A percentile compares a stretch with the other conserved stretches of the same genome.
These are phyloP conservation scores for Russula vinacea DNA, from an alignment of 768 basidiomycete species.

Conservation along the genomic window DNA sequence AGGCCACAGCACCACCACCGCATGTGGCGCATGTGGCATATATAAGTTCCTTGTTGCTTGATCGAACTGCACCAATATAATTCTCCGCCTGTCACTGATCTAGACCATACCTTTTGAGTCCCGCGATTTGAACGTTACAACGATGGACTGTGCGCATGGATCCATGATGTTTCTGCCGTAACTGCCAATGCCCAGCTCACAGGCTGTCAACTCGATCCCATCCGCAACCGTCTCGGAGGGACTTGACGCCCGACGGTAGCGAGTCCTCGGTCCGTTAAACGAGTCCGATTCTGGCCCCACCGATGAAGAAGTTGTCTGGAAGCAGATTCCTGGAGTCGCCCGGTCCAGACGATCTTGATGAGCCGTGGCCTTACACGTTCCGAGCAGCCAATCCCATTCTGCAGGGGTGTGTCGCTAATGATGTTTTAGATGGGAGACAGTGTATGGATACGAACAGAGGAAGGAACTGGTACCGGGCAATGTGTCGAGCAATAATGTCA, in stretches of 20 bases:
- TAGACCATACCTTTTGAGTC: background rate
- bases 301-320: conserved; percentile 11
- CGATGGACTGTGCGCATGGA: conserved; percentile 17
- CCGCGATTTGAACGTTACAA: background rate
- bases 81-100: conserved; percentile 1
- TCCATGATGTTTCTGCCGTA: conserved; percentile 10
- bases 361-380: conserved; percentile 29
- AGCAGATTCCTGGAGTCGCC: conserved; percentile 12
- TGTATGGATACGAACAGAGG: conserved; percentile 29
- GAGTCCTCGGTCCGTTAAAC: conserved; percentile 1
- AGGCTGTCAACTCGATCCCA: background rate
- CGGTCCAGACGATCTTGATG: conserved; percentile 27
- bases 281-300: conserved; percentile 1
- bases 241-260: background rate
- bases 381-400: conserved; percentile 5
- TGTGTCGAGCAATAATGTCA: conserved; percentile 23
- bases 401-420: conserved; percentile 2
- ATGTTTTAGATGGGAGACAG: conserved; percentile 19
- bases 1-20: conserved; percentile 9
- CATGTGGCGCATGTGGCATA: conserved; percentile 11
- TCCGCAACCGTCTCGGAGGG: background rate
- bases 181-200: conserved; percentile 2
- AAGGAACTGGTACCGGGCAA: conserved; percentile 26
- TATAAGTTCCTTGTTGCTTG: conserved; percentile 9
- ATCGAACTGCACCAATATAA: conserved; percentile 1